Percentiles rank a stretch among this genome's conserved stretches.
phyloP scores from a whole-genome alignment of 805 yeast species.

The Metschnikowia reukaufii region DNA sequence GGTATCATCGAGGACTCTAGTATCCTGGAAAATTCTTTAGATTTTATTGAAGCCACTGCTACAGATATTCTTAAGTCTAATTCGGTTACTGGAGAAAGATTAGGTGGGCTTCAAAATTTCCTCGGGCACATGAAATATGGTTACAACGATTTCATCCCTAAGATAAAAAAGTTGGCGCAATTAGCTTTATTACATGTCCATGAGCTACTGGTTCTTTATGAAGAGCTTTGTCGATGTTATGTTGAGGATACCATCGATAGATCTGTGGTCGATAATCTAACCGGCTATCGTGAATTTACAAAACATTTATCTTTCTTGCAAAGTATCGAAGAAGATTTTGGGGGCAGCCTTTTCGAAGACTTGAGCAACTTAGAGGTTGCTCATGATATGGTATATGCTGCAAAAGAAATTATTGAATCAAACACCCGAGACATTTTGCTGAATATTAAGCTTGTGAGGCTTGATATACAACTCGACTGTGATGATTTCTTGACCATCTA shows the following conservation, averaged over 20 bases:
- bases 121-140: background rate
- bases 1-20: background rate
- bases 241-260: background rate
- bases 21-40: background rate
- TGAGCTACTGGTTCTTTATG: background rate
- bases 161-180: background rate
- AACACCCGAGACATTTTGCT: background rate
- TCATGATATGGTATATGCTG: background rate
- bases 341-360: background rate
- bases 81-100: background rate
- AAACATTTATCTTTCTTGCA: background rate
- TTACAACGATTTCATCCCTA: background rate
- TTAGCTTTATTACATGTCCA: background rate
- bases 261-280: background rate
- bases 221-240: background rate
- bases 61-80: background rate
- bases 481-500: background rate
- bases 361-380: background rate
- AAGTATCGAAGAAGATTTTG: background rate
- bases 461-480: background rate
- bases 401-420: background rate
- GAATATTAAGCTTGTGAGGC: background rate
- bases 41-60: background rate
- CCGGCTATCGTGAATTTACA: background rate
- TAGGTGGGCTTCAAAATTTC: background rate